These are phyloP conservation scores for Jamesozyma piceae DNA, from an alignment of 805 yeast species.

Conservation along the genomic window DNA sequence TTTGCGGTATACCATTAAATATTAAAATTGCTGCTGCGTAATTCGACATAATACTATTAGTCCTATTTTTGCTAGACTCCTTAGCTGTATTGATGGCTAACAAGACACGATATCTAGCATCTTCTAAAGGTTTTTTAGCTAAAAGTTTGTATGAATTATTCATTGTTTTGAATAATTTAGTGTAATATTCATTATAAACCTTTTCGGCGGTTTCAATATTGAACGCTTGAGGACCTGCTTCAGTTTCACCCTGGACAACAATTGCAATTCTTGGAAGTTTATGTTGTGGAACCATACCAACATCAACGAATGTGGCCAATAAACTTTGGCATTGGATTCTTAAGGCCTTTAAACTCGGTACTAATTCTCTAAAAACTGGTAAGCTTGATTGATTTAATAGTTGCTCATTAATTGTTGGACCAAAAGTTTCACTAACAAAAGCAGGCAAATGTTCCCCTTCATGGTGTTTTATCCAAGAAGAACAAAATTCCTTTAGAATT, in stretches of 20 bases:
- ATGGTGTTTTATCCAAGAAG: constrained; percentile 14
- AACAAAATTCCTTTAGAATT: constrained; percentile 60
- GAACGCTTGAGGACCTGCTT: constrained; percentile 92
- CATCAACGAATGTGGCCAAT: constrained; percentile 65
- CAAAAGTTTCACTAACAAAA: constrained; percentile 24
- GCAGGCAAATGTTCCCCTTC: constrained; percentile 16
- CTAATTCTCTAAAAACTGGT: constrained; percentile 63
- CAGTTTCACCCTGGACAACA: constrained; percentile 86
- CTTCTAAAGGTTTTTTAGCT: constrained; percentile 65
- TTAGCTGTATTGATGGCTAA: constrained; percentile 63
- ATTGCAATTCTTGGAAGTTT: constrained; percentile 78
- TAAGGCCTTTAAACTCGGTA: constrained; percentile 74
- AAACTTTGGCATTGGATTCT: constrained; percentile 82
- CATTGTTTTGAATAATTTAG: constrained; percentile 52
- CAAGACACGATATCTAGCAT: constrained; percentile 59
- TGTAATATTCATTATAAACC: constrained; percentile 53
- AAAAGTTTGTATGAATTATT: constrained; percentile 62
- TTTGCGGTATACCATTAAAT: constrained; percentile 61
- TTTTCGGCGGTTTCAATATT: constrained; percentile 68
- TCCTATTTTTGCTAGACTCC: constrained; percentile 40
- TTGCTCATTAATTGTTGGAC: constrained; percentile 33
- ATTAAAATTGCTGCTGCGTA: constrained; percentile 69
- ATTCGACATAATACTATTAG: constrained; percentile 56
- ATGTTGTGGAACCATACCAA: constrained; percentile 60
- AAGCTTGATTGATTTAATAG: constrained; percentile 30